Evolutionary conservation across 2,329 filamentous ascomycete genomes (phyloP), one percentile per base, ranked within the genome.

Genomic region (Fusarium sp.): DNA sequence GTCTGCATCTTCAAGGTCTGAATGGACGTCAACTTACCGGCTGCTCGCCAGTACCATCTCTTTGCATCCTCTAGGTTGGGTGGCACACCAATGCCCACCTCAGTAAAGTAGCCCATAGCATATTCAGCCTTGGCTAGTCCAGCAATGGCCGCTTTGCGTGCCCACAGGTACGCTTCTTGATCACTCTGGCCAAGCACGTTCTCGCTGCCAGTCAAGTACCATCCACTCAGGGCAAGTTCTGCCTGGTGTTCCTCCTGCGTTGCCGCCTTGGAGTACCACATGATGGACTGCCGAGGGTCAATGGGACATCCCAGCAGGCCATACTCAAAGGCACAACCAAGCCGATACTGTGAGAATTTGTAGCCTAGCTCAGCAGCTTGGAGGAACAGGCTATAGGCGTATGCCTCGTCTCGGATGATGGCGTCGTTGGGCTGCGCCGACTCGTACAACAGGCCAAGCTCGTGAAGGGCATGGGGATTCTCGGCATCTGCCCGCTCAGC

Each of bases 11-110:
- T 20, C 34, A n/a, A 9, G 44, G 11, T 31, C 33, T 34, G 18
- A 23, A 29, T 20, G 38, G 36, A 6, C 44, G 16, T 46, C 23
- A 27, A 89, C 93, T 89, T 85, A 97, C 95, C 92, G 77, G 96
- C 96, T 80, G 96, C 94, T 79, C 95, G 87, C 87, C 94, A 97
- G 81, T 99, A 99, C 96, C 96, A 99, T 74, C 93, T 88, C 85
- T 97, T 97, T 20, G 95, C 96, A 81, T 98, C 96, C 75, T 99
- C 96, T 73, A 97, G 75, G 78, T 95, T 96, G 8, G 91, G 89
- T 14, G 90, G 85, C 69, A 93, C 90, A 29, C 96, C 96, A 73
- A 99, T 98, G 11, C 96, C 96, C 53, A 96, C 90, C 80, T 99
- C 96, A 0, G 93, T 96, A 77, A 97, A 97, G 81, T 98, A 97